Evolutionary conservation across 768 basidiomycete genomes (phyloP), one percentile per base, ranked within the genome.

Genomic region (Boletellus ananiceps): DNA sequence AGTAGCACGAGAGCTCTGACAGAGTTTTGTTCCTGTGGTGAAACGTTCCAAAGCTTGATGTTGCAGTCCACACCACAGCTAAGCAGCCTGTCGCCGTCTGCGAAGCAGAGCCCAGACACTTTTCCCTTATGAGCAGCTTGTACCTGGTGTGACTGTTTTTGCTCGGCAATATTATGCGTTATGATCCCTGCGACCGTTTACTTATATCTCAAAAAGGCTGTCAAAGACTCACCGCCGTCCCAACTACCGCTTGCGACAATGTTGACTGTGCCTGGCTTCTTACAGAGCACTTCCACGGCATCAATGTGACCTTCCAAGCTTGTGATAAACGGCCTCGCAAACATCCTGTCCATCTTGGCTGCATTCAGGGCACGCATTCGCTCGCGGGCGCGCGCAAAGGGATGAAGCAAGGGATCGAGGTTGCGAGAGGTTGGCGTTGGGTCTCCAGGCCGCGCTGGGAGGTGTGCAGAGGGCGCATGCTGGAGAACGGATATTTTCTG

Each of bases 321-420:
- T 33, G 81, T 90, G 14, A 99, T 75, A 60, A 98, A 98, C 0
- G 96, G 96, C 60, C 96, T 97, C n/a, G 96, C 85, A 63, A 98
- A 97, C 72, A 99, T 91, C 50, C 90, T 76, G 44, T 97, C 95
- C 78, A 99, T 89, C 72, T 99, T 99, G 13, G 87, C 88, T 2
- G 96, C 96, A 55, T 93, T 95, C 40, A 97, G 66, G 2, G 96
- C 96, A 50, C 96, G 83, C 16, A 83, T 93, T 32, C 95, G 89
- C 71, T 99, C 96, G 44, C 96, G 74, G 5, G 93, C 88, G 18
- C 88, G 84, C 0, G 93, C 78, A 66, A 99, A 97, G 3, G 96
- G 96, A 62, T 99, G 96, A 69, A 92, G 83, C n/a, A 92, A 73
- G 0, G 95, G 93, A 64, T 97, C 85, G 38, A 98, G 80, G 69